Conservation (phyloP, 305 asterid species). For the Plantago coronopus region DNA sequence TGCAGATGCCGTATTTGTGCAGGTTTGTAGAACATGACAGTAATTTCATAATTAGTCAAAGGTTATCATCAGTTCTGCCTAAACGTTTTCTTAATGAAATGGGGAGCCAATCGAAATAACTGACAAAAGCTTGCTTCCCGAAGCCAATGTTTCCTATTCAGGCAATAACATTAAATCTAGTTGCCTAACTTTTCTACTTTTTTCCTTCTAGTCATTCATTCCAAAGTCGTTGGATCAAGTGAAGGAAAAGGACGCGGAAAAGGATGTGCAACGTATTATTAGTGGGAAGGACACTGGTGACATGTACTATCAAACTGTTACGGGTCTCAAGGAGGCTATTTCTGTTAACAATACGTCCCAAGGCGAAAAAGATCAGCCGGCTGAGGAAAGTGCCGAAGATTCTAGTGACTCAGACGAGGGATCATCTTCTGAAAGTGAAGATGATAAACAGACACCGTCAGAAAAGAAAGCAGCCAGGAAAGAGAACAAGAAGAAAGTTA, state of each 20-base stretch:
- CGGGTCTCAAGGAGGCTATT: constrained; percentile 78
- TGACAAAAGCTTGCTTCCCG: no score
- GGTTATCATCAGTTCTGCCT: neutral
- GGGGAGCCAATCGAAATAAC: no score
- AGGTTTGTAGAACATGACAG: constrained; percentile 44
- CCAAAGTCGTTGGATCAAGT: constrained; percentile 82
- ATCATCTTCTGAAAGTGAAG: constrained; percentile 35
- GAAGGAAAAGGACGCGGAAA: constrained; percentile 78
- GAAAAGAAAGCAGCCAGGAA: constrained; percentile 75
- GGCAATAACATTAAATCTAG: no score
- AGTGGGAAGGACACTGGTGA: constrained; percentile 72
- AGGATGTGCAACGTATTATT: constrained; percentile 70
- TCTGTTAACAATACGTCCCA: constrained; percentile 34
- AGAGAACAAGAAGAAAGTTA: constrained; percentile 89
- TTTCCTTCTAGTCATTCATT: constrained; percentile 55
- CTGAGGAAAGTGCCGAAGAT: constrained; percentile 37
- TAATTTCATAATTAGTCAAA: no score
- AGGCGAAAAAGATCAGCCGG: constrained; percentile 34
- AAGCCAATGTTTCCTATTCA: no score
- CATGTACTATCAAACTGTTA: constrained; percentile 76
- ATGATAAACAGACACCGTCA: constrained; percentile 36
- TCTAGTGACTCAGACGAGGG: constrained; percentile 37
- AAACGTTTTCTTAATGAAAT: no score
- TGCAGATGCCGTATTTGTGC: constrained; percentile 80
- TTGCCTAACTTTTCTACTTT: neutral